Evolutionary conservation across 2,329 filamentous ascomycete species (phyloP).

Genomic region (Neurospora crassa): DNA sequence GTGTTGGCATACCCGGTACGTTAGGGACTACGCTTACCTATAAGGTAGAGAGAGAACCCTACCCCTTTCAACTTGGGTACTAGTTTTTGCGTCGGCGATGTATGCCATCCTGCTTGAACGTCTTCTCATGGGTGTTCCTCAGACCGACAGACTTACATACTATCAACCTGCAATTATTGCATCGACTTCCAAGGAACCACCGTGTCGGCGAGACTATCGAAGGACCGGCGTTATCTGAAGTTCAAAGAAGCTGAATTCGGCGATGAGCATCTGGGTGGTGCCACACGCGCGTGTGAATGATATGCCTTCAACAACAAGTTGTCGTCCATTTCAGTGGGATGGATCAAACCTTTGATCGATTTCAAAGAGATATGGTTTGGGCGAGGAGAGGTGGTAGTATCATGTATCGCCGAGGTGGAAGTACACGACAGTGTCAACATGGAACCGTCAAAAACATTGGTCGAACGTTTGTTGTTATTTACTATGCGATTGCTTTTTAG

Average conservation of each 20-base stretch:
- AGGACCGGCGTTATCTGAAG: neutral
- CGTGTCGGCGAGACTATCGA: neutral
- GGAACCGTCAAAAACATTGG: neutral
- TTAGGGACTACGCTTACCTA: too few relatives aligned
- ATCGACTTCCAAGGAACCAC: neutral
- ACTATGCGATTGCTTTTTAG: too few relatives aligned
- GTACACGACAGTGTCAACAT: neutral
- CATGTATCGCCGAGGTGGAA: neutral
- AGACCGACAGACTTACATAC: neutral
- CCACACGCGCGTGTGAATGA: too few relatives aligned
- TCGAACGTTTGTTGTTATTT: neutral
- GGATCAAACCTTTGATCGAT: neutral
- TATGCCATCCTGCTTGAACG: neutral
- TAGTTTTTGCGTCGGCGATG: neutral
- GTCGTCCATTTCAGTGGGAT: too few relatives aligned
- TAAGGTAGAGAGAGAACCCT: neutral
- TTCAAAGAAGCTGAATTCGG: neutral
- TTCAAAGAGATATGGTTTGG: neutral
- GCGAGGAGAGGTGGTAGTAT: neutral
- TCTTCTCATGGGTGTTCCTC: neutral
- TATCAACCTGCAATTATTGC: neutral
- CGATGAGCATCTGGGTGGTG: too few relatives aligned
- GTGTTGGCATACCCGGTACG: too few relatives aligned
- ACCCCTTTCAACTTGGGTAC: neutral
- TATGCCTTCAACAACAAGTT: too few relatives aligned